Percentiles rank a stretch among this genome's conserved stretches.
Evolutionary conservation across 139 green algal species (phyloP).

Genomic region (Tetraselmis chui): DNA sequence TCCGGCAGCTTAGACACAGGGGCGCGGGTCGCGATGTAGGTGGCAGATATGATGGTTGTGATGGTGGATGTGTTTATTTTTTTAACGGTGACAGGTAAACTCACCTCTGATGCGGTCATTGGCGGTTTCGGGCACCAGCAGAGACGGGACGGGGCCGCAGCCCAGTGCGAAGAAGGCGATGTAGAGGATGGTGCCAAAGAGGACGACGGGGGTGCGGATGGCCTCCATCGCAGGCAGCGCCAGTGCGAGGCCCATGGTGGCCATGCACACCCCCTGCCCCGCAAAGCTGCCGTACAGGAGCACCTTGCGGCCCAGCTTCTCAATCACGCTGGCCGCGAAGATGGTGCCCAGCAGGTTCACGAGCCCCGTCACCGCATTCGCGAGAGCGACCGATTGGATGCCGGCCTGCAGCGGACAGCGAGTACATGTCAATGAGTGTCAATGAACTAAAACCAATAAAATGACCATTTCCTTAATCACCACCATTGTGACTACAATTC

Average conservation of each 20-base stretch:
- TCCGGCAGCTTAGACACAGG: no score
- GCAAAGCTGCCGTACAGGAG: neutral
- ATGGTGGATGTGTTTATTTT: no score
- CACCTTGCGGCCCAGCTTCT: slow-evolving; percentile 64
- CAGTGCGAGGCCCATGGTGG: neutral
- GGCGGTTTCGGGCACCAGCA: slow-evolving; percentile 90
- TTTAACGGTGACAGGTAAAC: no score
- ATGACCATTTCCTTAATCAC: no score
- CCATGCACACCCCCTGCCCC: neutral
- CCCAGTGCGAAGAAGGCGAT: slow-evolving; percentile 85
- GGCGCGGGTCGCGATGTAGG: no score
- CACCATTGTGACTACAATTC: no score
- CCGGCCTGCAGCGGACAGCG: slow-evolving; percentile 53
- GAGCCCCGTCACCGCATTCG: slow-evolving; percentile 76
- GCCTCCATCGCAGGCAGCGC: neutral
- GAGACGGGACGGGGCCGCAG: slow-evolving; percentile 78
- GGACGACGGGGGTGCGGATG: slow-evolving; percentile 42
- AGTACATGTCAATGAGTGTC: no score
- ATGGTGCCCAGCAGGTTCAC: slow-evolving; percentile 86
- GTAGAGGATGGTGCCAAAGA: slow-evolving; percentile 82
- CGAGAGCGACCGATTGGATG: slow-evolving; percentile 71
- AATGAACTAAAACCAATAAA: no score
- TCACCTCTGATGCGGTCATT: slow-evolving; percentile 63
- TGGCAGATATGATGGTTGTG: no score
- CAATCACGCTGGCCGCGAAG: slow-evolving; percentile 70